Conservation (phyloP, 768 basidiomycete genomes). For the Panus rudis region DNA sequence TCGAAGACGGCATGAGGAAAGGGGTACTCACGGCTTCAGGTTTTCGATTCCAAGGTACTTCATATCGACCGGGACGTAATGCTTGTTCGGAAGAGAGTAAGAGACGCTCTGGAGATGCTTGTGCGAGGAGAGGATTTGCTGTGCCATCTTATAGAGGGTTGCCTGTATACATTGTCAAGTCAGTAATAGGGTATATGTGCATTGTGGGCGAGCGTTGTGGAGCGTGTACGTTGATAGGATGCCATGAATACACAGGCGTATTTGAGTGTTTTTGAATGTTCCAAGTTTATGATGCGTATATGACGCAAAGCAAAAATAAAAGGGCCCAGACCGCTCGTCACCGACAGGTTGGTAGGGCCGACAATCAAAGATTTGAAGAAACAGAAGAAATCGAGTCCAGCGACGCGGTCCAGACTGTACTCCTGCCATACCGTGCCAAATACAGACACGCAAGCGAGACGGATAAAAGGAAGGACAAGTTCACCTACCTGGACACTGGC, state of each 20-base stretch:
- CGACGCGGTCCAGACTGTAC: no score
- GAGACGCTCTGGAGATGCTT: conserved; percentile 48
- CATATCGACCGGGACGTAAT: conserved; percentile 89
- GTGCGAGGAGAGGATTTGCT: conserved; percentile 64
- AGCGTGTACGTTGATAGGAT: not conserved
- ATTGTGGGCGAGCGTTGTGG: not conserved
- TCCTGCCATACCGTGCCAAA: no score
- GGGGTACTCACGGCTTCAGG: conserved; percentile 47
- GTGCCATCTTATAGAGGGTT: conserved; percentile 85
- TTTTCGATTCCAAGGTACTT: conserved; percentile 67
- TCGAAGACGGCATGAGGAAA: conserved; percentile 5
- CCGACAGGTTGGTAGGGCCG: no score
- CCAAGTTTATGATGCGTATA: no score
- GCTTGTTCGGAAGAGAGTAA: conserved; percentile 88
- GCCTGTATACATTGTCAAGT: conserved; percentile 44
- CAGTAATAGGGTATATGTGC: not conserved
- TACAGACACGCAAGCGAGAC: no score
- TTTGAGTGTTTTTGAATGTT: not conserved
- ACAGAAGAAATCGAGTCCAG: conserved; percentile 1
- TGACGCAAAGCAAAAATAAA: no score
- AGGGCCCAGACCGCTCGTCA: no score
- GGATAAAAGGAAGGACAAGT: no score
- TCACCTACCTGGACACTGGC: conserved; percentile 80
- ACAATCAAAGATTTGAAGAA: no score
- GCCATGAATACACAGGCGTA: no score